Base-by-base conservation (phyloP, 2,329 filamentous ascomycete species). In the Colletotrichum tropicicola region DNA sequence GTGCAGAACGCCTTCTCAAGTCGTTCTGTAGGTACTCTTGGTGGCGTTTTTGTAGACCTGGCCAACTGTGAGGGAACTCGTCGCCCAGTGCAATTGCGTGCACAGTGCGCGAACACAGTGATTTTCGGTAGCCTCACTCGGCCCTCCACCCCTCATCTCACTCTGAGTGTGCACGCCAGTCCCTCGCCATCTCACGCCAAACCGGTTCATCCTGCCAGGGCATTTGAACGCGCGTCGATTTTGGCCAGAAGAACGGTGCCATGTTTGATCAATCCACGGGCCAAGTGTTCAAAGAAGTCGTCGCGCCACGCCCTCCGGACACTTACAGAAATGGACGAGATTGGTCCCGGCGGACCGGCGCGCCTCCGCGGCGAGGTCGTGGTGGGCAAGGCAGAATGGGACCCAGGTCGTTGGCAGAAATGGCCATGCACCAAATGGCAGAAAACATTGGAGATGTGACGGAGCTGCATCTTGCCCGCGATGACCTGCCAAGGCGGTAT, bases 281-380 rank as follows among this genome's bases (percentile, higher is more conserved):
- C 17, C 78, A 78, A 47, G 74, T 77, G 64, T 80, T 75, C 55
- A 74, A 67, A 62, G 77, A 81, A 74, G 77, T 75, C 71, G 72
- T 72, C n/a, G 47, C 78, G 32, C 68, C 74, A 23, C 73, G 75
- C 19, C 71, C 69, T 44, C 59, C 52, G 49, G 73, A 64, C 48
- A 65, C 32, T 54, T 66, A 56, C 58, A 30, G 58, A 37, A 66
- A 66, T 15, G 73, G 73, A 37, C 68, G 67, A 47, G 76, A 79
- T 69, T 81, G 79, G 79, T 77, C 76, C 27, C 68, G 68, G 21
- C 70, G 71, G 19, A 76, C 71, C 4, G 73, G 73, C 63, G 72
- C 43, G 37, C 65, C 48, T 13, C 71, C 23, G 30, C 70, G 23
- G 68, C 74, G 43, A 72, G 59, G 51, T 64, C 72, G 45, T 68